Percentiles rank a stretch among this genome's conserved stretches.
These are phyloP conservation scores for Thielaviopsis musarum DNA, from an alignment of 2,329 filamentous ascomycete species.

Conservation along the genomic window DNA sequence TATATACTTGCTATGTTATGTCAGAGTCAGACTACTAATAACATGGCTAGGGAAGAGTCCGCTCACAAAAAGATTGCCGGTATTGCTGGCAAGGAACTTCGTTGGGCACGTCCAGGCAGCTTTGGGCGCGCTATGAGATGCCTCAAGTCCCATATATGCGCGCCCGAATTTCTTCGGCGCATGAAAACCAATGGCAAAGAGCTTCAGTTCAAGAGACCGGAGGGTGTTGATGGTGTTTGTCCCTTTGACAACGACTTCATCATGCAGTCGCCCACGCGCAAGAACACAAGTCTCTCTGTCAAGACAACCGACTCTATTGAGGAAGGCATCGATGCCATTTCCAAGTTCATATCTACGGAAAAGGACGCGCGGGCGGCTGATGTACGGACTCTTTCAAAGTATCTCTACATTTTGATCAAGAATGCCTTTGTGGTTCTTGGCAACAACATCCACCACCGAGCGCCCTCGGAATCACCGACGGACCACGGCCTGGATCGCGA, in stretches of 20 bases:
- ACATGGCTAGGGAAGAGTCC: conserved; percentile 32
- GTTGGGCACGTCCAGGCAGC: conserved; percentile 22
- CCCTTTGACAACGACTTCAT: neutral
- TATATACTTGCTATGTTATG: neutral
- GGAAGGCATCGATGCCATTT: conserved; percentile 3
- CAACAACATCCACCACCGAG: conserved; percentile 8
- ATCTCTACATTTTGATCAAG: conserved; percentile 9
- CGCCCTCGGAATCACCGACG: conserved; percentile 1
- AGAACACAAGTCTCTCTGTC: conserved; percentile 3
- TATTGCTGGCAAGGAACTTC: conserved; percentile 40
- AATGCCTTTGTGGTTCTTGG: neutral
- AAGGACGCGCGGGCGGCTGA: neutral
- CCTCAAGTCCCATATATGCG: conserved; percentile 9
- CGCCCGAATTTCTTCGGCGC: conserved; percentile 6
- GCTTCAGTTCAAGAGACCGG: neutral
- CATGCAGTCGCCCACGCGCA: neutral
- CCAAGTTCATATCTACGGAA: neutral
- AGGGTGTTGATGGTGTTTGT: neutral
- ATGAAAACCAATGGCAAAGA: neutral
- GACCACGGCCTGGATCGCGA: neutral
- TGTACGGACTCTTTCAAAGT: conserved; percentile 6
- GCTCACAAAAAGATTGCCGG: conserved; percentile 40
- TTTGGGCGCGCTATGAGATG: conserved; percentile 1
- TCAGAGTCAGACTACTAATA: neutral
- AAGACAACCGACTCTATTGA: conserved; percentile 2